phyloP scores from a whole-genome alignment of 2,329 filamentous ascomycete genomes.

The Trematosphaeria pertusa region DNA sequence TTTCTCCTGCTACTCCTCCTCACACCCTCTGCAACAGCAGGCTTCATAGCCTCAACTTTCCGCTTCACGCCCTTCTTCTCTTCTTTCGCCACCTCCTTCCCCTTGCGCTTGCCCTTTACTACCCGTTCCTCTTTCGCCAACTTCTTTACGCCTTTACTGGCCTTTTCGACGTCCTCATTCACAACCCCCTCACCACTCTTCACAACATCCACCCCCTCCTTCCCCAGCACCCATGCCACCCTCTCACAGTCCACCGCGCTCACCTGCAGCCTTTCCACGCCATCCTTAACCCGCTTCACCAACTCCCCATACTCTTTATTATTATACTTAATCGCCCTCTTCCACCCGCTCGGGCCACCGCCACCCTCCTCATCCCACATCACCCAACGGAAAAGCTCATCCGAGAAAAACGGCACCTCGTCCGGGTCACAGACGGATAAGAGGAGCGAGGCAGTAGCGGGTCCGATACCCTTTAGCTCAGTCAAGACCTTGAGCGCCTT shows the following conservation, averaged over 20 bases:
- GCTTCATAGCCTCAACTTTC: conserved; percentile 24
- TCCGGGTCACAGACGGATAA: conserved; percentile 69
- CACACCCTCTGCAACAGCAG: conserved; percentile 23
- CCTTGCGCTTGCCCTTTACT: no score
- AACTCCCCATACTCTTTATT: conserved; percentile 71
- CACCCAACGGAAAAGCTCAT: conserved; percentile 79
- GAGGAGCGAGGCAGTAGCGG: conserved; percentile 78
- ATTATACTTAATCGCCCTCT: conserved; percentile 70
- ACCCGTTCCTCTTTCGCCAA: no score
- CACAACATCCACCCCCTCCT: conserved; percentile 33
- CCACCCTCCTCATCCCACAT: conserved; percentile 60
- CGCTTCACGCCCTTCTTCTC: conserved; percentile 29
- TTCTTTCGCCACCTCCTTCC: conserved; percentile 2
- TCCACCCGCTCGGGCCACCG: conserved; percentile 53
- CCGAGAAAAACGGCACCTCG: conserved; percentile 75
- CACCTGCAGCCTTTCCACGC: conserved; percentile 35
- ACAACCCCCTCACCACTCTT: conserved; percentile 1
- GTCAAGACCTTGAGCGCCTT: conserved; percentile 62
- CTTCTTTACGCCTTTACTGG: no score
- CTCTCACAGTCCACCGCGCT: conserved; percentile 70
- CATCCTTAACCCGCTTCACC: conserved; percentile 41
- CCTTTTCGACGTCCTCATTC: neutral
- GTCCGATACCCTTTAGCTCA: conserved; percentile 75
- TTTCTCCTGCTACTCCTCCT: conserved; percentile 37
- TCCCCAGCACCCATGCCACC: conserved; percentile 74